Base-by-base conservation (phyloP, 2,329 filamentous ascomycete genomes). In the Alternaria burnsii region DNA sequence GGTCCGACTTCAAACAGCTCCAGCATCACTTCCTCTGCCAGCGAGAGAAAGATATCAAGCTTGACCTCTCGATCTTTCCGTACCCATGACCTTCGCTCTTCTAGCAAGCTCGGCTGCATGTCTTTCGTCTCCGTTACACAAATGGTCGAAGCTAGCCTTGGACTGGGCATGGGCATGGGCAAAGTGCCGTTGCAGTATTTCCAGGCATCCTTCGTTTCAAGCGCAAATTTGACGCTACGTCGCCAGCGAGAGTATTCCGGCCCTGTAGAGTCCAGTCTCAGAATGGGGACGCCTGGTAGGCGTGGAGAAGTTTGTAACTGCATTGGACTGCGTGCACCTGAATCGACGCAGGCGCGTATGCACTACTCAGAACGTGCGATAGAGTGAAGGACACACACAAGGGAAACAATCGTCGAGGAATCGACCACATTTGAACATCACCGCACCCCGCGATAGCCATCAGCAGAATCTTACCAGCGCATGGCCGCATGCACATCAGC, bases 21-120 rank as follows among this genome's bases (percentile, higher is more conserved):
- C n/a, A 73, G 65, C 66, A 78, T 78, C 52, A 77, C 75, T 28
- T 78, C 75, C 55, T 78, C 75, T 24, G 71, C 63, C 16, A 78
- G 32, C 0, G 76, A 78, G 7, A 78, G 67, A 64, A 78, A 78
- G 10, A 78, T 71, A 55, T 78, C 75, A 8, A 76, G 63, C 62
- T 77, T 78, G 43, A 75, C 74, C 38, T 77, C 76, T 20, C 76
- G 70, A 52, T 78, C 76, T 43, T 74, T 72, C 55, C 72, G 74
- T 30, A 74, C 68, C 76, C 76, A 78, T 16, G 71, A 69, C 61
- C 69, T 72, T 44, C 76, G 59, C 55, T 78, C 75, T 43, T 78
- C 71, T 24, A 78, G 65, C 22, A 78, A 61, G 43, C 69, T 59
- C 12, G 75, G 72, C 56, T 78, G 74, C 32, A 65, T 61, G 11